Conservation (phyloP, 371 early-diverging fungal species). For the Actinomucor elegans region DNA sequence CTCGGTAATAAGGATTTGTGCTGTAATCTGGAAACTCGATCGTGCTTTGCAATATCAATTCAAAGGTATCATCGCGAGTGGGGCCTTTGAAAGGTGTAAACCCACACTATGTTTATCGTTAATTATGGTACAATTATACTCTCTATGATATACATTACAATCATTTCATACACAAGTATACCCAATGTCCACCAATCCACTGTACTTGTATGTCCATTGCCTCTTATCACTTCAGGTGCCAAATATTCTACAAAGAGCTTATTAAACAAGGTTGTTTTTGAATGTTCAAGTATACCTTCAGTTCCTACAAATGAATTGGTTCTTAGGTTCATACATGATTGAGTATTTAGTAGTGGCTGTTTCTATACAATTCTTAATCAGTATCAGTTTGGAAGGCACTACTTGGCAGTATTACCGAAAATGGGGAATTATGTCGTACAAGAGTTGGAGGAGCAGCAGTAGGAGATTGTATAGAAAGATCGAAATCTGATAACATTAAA, state of each 20-base stretch:
- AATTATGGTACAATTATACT: constrained; percentile 9
- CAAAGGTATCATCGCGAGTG: constrained; percentile 83
- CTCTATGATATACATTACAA: constrained; percentile 40
- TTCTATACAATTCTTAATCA: neutral
- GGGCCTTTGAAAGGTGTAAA: constrained; percentile 93
- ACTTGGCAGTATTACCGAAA: constrained; percentile 36
- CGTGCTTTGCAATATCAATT: constrained; percentile 73
- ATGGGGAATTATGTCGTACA: constrained; percentile 61
- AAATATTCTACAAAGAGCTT: constrained; percentile 71
- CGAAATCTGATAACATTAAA: constrained; percentile 91
- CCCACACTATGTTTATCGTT: constrained; percentile 51
- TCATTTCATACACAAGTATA: constrained; percentile 93
- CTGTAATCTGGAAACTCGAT: constrained; percentile 64
- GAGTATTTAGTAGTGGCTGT: constrained; percentile 74
- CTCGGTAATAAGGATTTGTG: constrained; percentile 24
- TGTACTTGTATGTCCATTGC: constrained; percentile 79
- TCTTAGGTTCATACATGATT: constrained; percentile 76
- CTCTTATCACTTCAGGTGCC: constrained; percentile 90
- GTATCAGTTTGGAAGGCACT: neutral
- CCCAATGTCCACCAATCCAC: constrained; percentile 99
- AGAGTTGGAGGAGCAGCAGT: constrained; percentile 83
- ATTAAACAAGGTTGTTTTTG: neutral
- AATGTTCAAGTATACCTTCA: constrained; percentile 50
- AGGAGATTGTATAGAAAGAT: constrained; percentile 85
- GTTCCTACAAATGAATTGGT: constrained; percentile 96